Evolutionary conservation across 345 rosid genomes (phyloP), one percentile per base, ranked within the genome.

Genomic region (Moricandia arvensis): DNA sequence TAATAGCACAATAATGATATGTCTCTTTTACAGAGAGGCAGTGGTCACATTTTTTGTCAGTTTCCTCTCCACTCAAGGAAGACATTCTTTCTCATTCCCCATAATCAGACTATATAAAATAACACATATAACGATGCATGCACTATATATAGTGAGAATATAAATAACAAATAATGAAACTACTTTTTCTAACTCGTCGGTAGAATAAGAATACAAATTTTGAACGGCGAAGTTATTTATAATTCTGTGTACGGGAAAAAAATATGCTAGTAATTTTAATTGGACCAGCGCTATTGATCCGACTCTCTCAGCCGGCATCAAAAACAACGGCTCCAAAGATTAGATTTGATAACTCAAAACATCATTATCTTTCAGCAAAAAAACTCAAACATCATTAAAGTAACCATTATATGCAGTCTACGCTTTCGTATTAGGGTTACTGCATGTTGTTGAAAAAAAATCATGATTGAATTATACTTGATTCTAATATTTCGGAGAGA

Each of bases 31-130:
- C 79, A 75, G 73, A 68, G 11, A 68, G 54, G 73, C 73, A 59
- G 35, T 59, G 73, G 73, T 68, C 73, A 13, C 35, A 34, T 4
- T 37, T 47, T 47, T 75, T 75, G 73, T 59, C 68, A 68, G 51
- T 59, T 6, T 59, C 67, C 55, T 47, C 73, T 75, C 79, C 68
- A 75, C 73, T 60, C 66, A 74, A 66, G 57, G 37, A 62, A 33
- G 4, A 61, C 62, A 62, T 34, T 51, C 45, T 53, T 68, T 58
- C 66, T 37, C 53, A 8, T 53, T 34, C 51, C 54, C 35, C 55
- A 43, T 26, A 53, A 26, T 65, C 13, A 73, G 63, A 33, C 49
- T 45, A 31, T 53, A 8, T 61, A 15, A 60, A 30, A 16, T 21
- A 21, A 16, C 16, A 63, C 55, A 62, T 30, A 62, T 47, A 26